Conservation (phyloP, 2,329 filamentous ascomycete species). For the Phyllosticta citrichinensis region DNA sequence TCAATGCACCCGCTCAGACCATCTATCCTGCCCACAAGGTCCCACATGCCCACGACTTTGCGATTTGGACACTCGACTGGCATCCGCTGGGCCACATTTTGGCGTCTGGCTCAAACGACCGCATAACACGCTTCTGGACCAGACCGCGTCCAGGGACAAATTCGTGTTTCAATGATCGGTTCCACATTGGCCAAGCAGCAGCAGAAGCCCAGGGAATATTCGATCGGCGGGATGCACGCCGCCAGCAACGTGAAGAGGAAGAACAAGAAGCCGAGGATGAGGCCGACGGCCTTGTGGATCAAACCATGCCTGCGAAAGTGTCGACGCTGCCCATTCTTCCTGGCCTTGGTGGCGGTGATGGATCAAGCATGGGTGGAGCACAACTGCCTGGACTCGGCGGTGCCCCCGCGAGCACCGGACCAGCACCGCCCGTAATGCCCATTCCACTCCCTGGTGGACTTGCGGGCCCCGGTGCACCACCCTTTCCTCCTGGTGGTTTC, state of each 20-base stretch:
- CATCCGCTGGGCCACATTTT: slow-evolving; percentile 93
- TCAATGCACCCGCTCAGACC: slow-evolving; percentile 74
- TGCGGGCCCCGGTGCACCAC: slow-evolving; percentile 12
- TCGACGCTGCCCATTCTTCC: slow-evolving; percentile 48
- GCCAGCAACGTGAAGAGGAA: slow-evolving; percentile 80
- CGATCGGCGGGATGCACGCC: slow-evolving; percentile 67
- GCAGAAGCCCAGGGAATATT: slow-evolving; percentile 94
- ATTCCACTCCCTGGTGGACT: slow-evolving; percentile 10
- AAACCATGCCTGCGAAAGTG: slow-evolving; percentile 62
- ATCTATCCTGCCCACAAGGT: slow-evolving; percentile 85
- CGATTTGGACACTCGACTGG: slow-evolving; percentile 97
- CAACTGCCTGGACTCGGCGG: slow-evolving; percentile 39
- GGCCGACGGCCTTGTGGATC: slow-evolving; percentile 82
- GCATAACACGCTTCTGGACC: slow-evolving; percentile 95
- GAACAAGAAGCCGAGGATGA: slow-evolving; percentile 91
- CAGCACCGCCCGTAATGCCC: slow-evolving; percentile 13
- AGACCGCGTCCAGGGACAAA: slow-evolving; percentile 78
- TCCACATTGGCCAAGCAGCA: slow-evolving; percentile 88
- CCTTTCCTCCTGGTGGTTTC: slow-evolving; percentile 16
- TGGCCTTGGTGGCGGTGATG: slow-evolving; percentile 36
- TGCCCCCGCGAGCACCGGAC: slow-evolving; percentile 16
- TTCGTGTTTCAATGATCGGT: slow-evolving; percentile 79
- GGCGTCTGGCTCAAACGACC: slow-evolving; percentile 90
- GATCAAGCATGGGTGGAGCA: slow-evolving; percentile 33
- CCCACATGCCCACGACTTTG: slow-evolving; percentile 82